These are phyloP conservation scores for Boletus fagicola DNA, from an alignment of 768 basidiomycete species.

Conservation along the genomic window DNA sequence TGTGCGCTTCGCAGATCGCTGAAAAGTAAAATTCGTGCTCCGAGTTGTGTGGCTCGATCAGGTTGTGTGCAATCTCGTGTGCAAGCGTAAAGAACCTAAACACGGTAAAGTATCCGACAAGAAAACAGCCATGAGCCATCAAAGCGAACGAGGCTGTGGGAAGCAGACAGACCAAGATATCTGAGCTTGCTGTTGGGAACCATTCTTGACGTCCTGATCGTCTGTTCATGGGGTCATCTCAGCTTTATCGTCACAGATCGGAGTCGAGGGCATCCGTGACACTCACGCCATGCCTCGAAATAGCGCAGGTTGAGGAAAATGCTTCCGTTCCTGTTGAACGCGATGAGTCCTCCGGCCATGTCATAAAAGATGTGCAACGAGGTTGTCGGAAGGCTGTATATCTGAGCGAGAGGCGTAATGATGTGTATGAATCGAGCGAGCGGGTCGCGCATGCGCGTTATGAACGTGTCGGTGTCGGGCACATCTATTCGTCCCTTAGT, in stretches of 20 bases:
- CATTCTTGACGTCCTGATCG: constrained; percentile 60
- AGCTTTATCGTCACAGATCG: background rate
- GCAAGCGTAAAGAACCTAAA: constrained; percentile 83
- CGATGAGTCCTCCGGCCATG: constrained; percentile 74
- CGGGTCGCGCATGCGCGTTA: constrained; percentile 51
- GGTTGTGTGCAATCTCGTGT: constrained; percentile 91
- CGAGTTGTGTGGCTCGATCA: constrained; percentile 83
- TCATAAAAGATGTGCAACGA: constrained; percentile 90
- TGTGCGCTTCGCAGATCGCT: constrained; percentile 74
- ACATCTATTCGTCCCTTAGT: constrained; percentile 47
- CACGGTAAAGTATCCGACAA: background rate
- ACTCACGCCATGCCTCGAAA: constrained; percentile 84
- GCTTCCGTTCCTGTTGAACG: constrained; percentile 88
- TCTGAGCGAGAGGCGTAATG: constrained; percentile 57
- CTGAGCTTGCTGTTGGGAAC: constrained; percentile 58
- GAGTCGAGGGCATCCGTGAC: background rate
- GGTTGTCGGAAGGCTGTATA: constrained; percentile 72
- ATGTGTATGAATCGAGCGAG: constrained; percentile 74
- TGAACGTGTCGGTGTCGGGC: constrained; percentile 46
- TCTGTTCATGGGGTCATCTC: constrained; percentile 43
- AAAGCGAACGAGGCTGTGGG: background rate
- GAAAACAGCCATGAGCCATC: background rate
- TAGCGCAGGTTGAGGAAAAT: constrained; percentile 88
- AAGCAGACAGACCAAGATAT: constrained; percentile 65
- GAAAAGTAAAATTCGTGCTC: constrained; percentile 96